Percentiles rank a stretch among this genome's conserved stretches.
Conservation (phyloP, 768 basidiomycete genomes). For the Brasilioporus rufonigricans region DNA sequence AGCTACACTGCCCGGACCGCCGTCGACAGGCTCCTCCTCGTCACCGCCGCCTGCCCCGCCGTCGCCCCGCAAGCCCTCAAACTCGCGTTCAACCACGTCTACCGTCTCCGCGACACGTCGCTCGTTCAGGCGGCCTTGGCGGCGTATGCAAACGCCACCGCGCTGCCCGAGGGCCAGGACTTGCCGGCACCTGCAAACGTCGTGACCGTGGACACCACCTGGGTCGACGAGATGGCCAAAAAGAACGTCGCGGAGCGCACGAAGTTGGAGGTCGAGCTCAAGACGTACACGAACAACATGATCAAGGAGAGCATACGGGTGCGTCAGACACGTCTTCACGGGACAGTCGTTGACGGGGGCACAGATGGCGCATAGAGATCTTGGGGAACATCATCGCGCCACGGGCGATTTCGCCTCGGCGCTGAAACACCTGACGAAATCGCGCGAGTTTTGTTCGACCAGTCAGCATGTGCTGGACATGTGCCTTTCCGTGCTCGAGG, state of each 20-base stretch:
- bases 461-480: conserved; percentile 92
- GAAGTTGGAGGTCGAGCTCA: conserved; percentile 92
- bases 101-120: conserved; percentile 65
- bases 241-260: conserved; percentile 71
- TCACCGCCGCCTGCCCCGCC: conserved; percentile 61
- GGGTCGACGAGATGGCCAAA: conserved; percentile 67
- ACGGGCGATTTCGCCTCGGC: conserved; percentile 70
- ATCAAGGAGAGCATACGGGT: conserved; percentile 99
- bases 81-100: conserved; percentile 61
- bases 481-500: conserved; percentile 82
- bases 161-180: conserved; percentile 30
- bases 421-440: conserved; percentile 84
- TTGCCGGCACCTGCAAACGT: conserved; percentile 49
- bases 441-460: conserved; percentile 89
- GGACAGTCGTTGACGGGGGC: neutral
- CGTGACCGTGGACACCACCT: conserved; percentile 58
- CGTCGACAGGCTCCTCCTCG: conserved; percentile 70
- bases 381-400: conserved; percentile 75
- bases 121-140: conserved; percentile 50
- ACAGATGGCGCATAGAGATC: conserved; percentile 89
- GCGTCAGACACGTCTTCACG: conserved; percentile 19
- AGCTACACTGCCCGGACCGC: conserved; percentile 80
- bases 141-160: conserved; percentile 51
- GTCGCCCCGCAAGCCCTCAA: conserved; percentile 73
- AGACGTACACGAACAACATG: conserved; percentile 94